Conservation (phyloP, 2,329 filamentous ascomycete genomes). For the Periconia digitata region DNA sequence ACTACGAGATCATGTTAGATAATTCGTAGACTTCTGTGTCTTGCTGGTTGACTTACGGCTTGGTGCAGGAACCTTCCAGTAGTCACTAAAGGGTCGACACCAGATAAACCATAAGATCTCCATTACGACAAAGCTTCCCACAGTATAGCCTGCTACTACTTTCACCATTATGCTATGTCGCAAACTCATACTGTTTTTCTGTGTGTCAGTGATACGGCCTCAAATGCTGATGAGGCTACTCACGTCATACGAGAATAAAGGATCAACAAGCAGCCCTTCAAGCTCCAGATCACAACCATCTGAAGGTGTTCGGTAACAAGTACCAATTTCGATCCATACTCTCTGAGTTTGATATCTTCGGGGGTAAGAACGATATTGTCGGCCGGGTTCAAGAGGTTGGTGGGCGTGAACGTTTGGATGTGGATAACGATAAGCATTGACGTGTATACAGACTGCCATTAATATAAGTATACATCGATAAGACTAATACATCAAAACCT, state of each 20-base stretch:
- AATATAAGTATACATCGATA: neutral
- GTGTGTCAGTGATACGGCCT: neutral
- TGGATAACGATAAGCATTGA: constrained; percentile 47
- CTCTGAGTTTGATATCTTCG: constrained; percentile 27
- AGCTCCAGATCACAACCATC: constrained; percentile 49
- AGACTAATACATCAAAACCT: constrained; percentile 21
- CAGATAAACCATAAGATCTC: constrained; percentile 52
- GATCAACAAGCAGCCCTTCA: constrained; percentile 54
- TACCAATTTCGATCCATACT: constrained; percentile 54
- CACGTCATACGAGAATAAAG: constrained; percentile 47
- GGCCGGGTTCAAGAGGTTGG: constrained; percentile 44
- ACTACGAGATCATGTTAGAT: constrained; percentile 5
- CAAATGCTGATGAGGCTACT: constrained; percentile 14
- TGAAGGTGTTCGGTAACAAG: constrained; percentile 54
- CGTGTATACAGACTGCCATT: constrained; percentile 43
- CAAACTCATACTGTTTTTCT: constrained; percentile 19
- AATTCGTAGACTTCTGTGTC: neutral
- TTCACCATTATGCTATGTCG: constrained; percentile 42
- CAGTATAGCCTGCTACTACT: constrained; percentile 46
- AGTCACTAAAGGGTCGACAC: constrained; percentile 53
- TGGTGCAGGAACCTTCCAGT: constrained; percentile 50
- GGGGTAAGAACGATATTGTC: constrained; percentile 43
- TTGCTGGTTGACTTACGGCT: constrained; percentile 1
- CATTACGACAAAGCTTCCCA: constrained; percentile 46
- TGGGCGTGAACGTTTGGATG: constrained; percentile 38